phyloP scores from a whole-genome alignment of 371 early-diverging fungal genomes.

The Rhizopus stolonifer region DNA sequence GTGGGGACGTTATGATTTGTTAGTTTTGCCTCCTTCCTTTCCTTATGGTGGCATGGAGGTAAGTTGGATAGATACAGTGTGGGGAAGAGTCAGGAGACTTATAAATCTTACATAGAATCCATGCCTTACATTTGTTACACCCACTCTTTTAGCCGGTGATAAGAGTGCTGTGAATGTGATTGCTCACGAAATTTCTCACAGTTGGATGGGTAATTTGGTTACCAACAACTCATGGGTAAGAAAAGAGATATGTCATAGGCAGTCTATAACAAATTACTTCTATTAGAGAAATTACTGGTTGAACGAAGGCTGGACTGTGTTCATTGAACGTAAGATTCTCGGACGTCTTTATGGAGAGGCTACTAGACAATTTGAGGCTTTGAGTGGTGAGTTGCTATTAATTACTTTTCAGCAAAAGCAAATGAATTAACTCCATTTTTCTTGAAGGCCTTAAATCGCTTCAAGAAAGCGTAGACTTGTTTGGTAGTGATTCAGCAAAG shows the following conservation, averaged over 20 bases:
- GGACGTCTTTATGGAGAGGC: slow-evolving; percentile 80
- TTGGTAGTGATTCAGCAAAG: slow-evolving; percentile 72
- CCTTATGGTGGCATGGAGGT: slow-evolving; percentile 97
- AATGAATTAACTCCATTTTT: not conserved
- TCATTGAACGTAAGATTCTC: slow-evolving; percentile 89
- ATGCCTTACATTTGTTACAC: slow-evolving; percentile 87
- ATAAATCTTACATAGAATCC: slow-evolving; percentile 64
- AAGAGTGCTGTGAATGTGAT: slow-evolving; percentile 95
- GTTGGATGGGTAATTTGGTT: slow-evolving; percentile 97
- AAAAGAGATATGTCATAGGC: too few species aligned
- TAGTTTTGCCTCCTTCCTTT: slow-evolving; percentile 83
- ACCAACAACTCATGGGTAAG: slow-evolving; percentile 87
- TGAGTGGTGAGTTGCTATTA: not conserved
- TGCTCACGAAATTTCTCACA: slow-evolving; percentile 96
- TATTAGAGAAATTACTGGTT: slow-evolving; percentile 79
- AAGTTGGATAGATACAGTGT: slow-evolving; percentile 3
- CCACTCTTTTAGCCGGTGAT: slow-evolving; percentile 91
- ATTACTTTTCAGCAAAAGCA: not conserved
- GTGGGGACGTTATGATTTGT: slow-evolving; percentile 96
- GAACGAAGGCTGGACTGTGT: slow-evolving; percentile 96
- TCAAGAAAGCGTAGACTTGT: slow-evolving; percentile 76
- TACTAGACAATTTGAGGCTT: slow-evolving; percentile 68
- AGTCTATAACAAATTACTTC: too few species aligned
- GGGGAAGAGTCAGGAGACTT: too few species aligned
- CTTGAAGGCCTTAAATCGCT: slow-evolving; percentile 66